phyloP scores from a whole-genome alignment of 257 asterid genomes.

The Solanum habrochaites region DNA sequence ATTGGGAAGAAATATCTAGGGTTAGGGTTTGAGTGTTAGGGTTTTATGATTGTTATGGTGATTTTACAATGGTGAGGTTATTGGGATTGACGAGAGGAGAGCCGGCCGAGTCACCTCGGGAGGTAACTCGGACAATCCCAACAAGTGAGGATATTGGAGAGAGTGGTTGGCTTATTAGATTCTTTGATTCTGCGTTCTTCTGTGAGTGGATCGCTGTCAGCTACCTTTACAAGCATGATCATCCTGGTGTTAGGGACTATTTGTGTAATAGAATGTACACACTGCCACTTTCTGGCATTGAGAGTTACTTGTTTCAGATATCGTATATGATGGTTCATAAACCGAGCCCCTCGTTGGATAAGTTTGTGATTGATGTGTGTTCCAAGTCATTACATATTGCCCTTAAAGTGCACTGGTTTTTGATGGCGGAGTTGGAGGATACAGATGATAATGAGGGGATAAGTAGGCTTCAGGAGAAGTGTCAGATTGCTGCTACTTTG shows the following conservation, averaged over 20 bases:
- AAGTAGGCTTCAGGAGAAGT: constrained; percentile 88
- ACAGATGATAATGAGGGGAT: constrained; percentile 84
- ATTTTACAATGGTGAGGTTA: constrained; percentile 67
- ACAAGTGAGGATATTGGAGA: constrained; percentile 75
- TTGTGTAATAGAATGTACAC: constrained; percentile 92
- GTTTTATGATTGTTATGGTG: constrained; percentile 27
- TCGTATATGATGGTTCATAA: constrained; percentile 86
- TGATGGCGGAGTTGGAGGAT: constrained; percentile 95
- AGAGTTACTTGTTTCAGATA: constrained; percentile 82
- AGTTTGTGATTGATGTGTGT: constrained; percentile 81
- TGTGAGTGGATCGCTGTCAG: constrained; percentile 98
- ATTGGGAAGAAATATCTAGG: not conserved
- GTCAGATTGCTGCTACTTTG: constrained; percentile 89
- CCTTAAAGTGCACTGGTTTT: constrained; percentile 81
- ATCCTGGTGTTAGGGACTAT: constrained; percentile 84
- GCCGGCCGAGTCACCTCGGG: constrained; percentile 75
- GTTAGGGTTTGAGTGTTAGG: constrained; percentile 19
- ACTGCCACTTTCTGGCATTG: constrained; percentile 78
- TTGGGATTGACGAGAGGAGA: constrained; percentile 76
- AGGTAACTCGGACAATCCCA: constrained; percentile 83
- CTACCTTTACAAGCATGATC: constrained; percentile 89
- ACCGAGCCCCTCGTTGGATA: constrained; percentile 90
- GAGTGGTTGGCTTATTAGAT: constrained; percentile 89
- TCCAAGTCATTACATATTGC: constrained; percentile 70
- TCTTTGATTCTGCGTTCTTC: constrained; percentile 80